Conservation (phyloP, 306 rosid species). For the Vigna unguiculata region DNA sequence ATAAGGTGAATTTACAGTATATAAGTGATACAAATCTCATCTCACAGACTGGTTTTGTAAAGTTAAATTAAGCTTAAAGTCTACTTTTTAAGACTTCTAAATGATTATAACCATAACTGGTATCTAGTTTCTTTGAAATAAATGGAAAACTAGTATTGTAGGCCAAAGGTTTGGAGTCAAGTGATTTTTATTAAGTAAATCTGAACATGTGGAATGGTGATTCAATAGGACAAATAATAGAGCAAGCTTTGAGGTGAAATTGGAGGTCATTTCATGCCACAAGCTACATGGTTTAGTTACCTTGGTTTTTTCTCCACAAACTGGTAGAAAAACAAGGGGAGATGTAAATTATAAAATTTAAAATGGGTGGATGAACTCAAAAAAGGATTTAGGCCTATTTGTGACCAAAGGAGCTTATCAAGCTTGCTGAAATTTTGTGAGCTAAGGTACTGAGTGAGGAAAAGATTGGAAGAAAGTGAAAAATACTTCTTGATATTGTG, state of each 20-base stretch:
- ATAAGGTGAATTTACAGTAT: too few species aligned
- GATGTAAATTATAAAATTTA: not conserved
- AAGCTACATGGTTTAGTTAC: not conserved
- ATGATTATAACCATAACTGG: too few species aligned
- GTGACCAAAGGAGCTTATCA: not conserved
- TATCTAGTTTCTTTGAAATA: not conserved
- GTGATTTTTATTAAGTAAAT: not conserved
- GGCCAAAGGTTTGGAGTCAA: not conserved
- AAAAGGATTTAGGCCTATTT: conserved; percentile 3
- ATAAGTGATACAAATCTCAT: too few species aligned
- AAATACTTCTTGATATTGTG: not conserved
- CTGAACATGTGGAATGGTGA: conserved; percentile 1
- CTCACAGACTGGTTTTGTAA: too few species aligned
- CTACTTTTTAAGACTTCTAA: too few species aligned
- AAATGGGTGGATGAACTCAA: not conserved
- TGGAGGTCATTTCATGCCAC: conserved; percentile 2
- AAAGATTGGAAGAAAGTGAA: not conserved
- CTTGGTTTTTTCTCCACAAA: not conserved
- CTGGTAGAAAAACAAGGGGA: not conserved
- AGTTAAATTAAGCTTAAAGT: too few species aligned
- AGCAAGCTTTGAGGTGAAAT: not conserved
- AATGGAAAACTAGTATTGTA: not conserved
- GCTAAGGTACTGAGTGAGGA: not conserved
- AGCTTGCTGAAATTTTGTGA: not conserved
- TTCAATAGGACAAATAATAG: not conserved